Base-by-base conservation (phyloP, 83 land plant species). In the Picea abies region DNA sequence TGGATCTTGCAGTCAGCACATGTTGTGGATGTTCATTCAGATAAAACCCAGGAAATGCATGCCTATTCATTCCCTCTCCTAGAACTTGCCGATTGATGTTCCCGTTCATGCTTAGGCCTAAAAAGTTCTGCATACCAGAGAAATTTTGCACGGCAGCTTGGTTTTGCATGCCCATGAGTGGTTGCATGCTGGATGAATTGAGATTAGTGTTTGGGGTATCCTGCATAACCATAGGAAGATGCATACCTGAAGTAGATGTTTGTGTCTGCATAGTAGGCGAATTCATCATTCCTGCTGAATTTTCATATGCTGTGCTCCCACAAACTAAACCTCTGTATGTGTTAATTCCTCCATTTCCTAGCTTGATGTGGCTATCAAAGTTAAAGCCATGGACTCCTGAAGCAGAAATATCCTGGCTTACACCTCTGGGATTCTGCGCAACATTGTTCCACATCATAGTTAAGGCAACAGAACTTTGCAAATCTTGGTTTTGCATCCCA, bases 81-180 rank as follows among this genome's bases (percentile, higher is more conserved):
- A 72, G 23, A 72, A 72, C 56, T 39, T 44, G 23, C 37, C 17
- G 5, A 35, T 56, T 44, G 0, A 41, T 44, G 76, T n/a, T 72
- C 76, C 76, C 52, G 8, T 72, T 72, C 76, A 72, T 72, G 56
- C 76, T 72, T 41, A 72, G 52, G 47, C 76, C 76, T 72, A 72
- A 41, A 72, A 72, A 41, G 76, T 72, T 72, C 76, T 72, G 56
- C 22, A n/a, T 37, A 19, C 76, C 76, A 72, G 56, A 41, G 44
- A 72, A 72, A 44, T 72, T 72, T n/a, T 72, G 76, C 9, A 23
- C 17, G 56, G 6, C 23, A 0, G 56, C 52, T 8, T 72, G 76
- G 76, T 41, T 72, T 44, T 41, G 76, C 47, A 69, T 35, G 32
- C 56, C 76, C 76, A 44, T 17, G 10, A 39, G 37, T 9, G 56